phyloP scores from a whole-genome alignment of 75 land plant species.

The Pseudotsuga menziesii region DNA sequence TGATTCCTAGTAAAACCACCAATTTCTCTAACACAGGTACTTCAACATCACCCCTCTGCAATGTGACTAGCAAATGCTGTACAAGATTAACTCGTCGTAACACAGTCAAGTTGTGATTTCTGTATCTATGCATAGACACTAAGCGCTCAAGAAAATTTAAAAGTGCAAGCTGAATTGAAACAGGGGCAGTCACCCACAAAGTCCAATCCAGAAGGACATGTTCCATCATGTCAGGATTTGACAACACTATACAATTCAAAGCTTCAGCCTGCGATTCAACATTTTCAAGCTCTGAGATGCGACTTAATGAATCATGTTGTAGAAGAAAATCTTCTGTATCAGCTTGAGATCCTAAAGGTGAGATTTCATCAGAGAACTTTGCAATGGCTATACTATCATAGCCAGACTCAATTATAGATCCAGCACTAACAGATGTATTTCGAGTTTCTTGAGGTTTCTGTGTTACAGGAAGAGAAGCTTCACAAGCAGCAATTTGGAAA shows the following conservation, averaged over 20 bases:
- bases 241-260: conserved; percentile 78
- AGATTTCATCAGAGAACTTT: conserved; percentile 70
- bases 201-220: conserved; percentile 99
- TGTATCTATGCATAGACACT: conserved; percentile 94
- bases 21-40: conserved; percentile 86
- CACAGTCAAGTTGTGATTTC: conserved; percentile 85
- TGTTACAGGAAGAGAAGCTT: conserved; percentile 72
- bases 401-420: conserved; percentile 33
- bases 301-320: conserved; percentile 72
- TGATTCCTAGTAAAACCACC: conserved; percentile 83
- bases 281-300: conserved; percentile 87
- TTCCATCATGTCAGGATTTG: conserved; percentile 98
- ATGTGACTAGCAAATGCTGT: conserved; percentile 86
- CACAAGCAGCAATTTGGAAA: conserved; percentile 96
- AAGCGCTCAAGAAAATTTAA: conserved; percentile 87
- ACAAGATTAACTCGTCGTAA: conserved; percentile 85
- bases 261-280: conserved; percentile 53
- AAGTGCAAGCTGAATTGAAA: conserved; percentile 78
- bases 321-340: conserved; percentile 71
- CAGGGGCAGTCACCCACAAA: conserved; percentile 83
- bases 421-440: conserved; percentile 19
- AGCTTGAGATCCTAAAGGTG: conserved; percentile 74
- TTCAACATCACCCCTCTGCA: conserved; percentile 97
- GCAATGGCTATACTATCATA: conserved; percentile 46
- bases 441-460: conserved; percentile 22